Evolutionary conservation across 2,329 filamentous ascomycete species (phyloP), one percentile per base, ranked within the genome.

Genomic region (Capronia americana): DNA sequence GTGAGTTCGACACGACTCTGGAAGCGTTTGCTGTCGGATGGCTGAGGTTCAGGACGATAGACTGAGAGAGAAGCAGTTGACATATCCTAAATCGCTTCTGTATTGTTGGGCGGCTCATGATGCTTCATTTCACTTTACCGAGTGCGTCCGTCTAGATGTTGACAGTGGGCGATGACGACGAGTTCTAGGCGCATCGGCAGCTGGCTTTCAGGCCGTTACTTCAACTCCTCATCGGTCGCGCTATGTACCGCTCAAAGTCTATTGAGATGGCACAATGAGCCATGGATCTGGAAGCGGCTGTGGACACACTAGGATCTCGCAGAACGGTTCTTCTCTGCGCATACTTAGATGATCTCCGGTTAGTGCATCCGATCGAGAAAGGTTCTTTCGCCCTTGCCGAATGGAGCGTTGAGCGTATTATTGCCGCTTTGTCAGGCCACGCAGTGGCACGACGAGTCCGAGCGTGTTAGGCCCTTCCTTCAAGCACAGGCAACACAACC

Each of bases 381-480:
- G 10, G 48, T 11, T 11, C 12, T 24, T 24, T 51, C 51, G 51
- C 11, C 12, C 51, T 11, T 32, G 28, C 53, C 53, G 3, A 5
- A 55, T 34, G 28, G 59, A 56, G 38, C 17, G 32, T n/a, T 24
- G 55, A 60, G 44, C 61, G 60, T 64, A 62, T 30, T 60, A 34
- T 17, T 32, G 28, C 26, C 53, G 14, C 53, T 28, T 53, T 46
- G 65, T 67, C 65, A 67, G 61, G 61, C 65, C 65, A 67, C 65
- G 38, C n/a, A 51, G 65, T 67, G 65, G 65, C 60, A 56, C 56
- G 61, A 67, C 65, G 7, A 32, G 44, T 48, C 28, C 12, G 50
- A 46, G 20, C 20, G n/a, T 4, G 32, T 57, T 26, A 23, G 20
- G 38, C 34, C 6, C 55, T 55, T 55, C 28, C 28, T 55, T 30